Evolutionary conservation across 1,139 yeast species (phyloP), one percentile per base, ranked within the genome.

Genomic region (Nadsonia commutata): DNA sequence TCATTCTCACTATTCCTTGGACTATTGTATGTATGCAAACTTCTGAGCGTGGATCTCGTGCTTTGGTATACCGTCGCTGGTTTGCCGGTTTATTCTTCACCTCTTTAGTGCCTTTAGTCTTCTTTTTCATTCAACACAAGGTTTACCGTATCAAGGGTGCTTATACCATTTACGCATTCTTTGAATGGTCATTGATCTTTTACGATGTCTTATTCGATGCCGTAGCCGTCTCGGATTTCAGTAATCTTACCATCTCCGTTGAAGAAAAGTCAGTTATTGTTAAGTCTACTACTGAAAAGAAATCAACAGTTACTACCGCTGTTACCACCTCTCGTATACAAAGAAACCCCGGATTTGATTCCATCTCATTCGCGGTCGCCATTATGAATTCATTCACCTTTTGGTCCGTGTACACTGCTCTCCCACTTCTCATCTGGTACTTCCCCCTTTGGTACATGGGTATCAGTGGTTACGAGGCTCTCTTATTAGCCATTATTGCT

Each of bases 371-470:
- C 44, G 43, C 51, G 20, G 51, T 61, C 7, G 54, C 58, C 18
- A 49, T 55, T 16, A 41, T 54, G 45, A 62, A 63, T 49, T 58
- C 56, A 4, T 80, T 76, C 57, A 69, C 84, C 46, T 83, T 83
- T 58, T 90, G 96, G 95, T 71, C 96, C 0, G 78, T 80, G 18
- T 53, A 76, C 41, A 81, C 97, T 1, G 74, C 95, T 0, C 66
- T 90, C 49, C 81, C 86, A 43, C 71, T 93, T 46, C 76, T 93
- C 56, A 79, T 90, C 42, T 90, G 98, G 98, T 85, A 83, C 65
- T 90, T 90, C 69, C 98, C 98, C 17, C 69, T 90, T 49, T 90
- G 98, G 98, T 76, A 81, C 58, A 86, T 90, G 97, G 97, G 97
- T 7, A 80, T 90, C 46, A 81, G 95, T 2, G 98, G 98, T 3